These are phyloP conservation scores for Blastobotrys robertii DNA, from an alignment of 805 yeast genomes.

Conservation along the genomic window DNA sequence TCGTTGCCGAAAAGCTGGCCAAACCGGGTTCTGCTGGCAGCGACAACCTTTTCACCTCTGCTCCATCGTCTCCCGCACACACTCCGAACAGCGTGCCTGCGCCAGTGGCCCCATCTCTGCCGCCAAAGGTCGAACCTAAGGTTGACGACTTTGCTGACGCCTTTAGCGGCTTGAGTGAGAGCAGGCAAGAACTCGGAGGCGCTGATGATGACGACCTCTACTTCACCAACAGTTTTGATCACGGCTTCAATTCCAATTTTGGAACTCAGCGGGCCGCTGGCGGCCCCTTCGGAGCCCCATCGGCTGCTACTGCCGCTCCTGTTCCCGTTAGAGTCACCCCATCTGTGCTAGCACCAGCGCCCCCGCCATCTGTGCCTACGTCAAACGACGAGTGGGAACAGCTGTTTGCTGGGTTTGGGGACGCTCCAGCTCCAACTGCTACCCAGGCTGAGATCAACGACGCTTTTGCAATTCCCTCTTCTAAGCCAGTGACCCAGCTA, in stretches of 20 bases:
- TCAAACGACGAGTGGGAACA: conserved; percentile 84
- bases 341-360: conserved; percentile 5
- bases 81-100: conserved; percentile 8
- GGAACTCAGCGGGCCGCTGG: conserved; percentile 5
- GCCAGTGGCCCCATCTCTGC: background rate
- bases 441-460: conserved; percentile 12
- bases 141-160: conserved; percentile 33
- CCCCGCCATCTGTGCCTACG: conserved; percentile 2
- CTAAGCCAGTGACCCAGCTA: conserved; percentile 9
- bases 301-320: conserved; percentile 1
- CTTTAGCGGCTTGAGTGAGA: conserved; percentile 37
- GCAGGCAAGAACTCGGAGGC: conserved; percentile 24
- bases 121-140: background rate
- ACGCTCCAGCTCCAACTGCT: conserved; percentile 15
- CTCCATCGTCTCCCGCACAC: conserved; percentile 25
- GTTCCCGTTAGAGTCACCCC: conserved; percentile 4
- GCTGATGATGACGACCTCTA: conserved; percentile 22
- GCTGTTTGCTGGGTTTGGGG: conserved; percentile 78
- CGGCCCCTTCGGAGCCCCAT: too few species aligned
- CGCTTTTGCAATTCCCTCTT: conserved; percentile 12
- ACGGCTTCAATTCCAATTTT: conserved; percentile 16
- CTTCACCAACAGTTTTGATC: conserved; percentile 8
- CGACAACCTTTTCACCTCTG: conserved; percentile 22
- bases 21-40: background rate
- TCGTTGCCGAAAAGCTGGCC: background rate